Percentiles rank a stretch among this genome's conserved stretches.
Evolutionary conservation across 2,329 filamentous ascomycete species (phyloP).

Genomic region (Pyricularia grisea): DNA sequence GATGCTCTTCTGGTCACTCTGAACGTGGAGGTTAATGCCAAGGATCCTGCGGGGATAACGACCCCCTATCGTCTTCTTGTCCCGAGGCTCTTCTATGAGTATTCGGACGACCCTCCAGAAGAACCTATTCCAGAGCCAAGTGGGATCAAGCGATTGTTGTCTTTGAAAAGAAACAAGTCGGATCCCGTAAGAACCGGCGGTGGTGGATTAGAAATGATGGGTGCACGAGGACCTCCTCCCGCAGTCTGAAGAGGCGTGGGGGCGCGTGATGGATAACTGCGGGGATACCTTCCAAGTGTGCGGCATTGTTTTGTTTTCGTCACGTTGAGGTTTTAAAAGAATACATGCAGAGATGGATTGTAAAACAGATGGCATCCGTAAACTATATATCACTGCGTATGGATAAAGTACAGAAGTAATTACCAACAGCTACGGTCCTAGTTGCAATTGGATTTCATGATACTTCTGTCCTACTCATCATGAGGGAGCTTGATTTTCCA

Average conservation of each 20-base stretch:
- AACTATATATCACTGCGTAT: not conserved
- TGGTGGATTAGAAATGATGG: not conserved
- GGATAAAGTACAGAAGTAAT: not conserved
- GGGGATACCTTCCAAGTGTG: not conserved
- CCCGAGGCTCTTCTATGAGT: slow-evolving; percentile 61
- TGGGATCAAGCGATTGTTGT: slow-evolving; percentile 35
- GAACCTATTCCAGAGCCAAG: slow-evolving; percentile 15
- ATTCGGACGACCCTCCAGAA: slow-evolving; percentile 29
- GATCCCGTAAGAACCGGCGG: not conserved
- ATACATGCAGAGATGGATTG: not conserved
- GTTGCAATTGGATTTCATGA: not conserved
- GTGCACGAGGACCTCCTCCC: not conserved
- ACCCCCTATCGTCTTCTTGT: slow-evolving; percentile 80
- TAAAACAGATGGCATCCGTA: not conserved
- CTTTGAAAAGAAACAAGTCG: slow-evolving; percentile 26
- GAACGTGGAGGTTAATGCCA: slow-evolving; percentile 80
- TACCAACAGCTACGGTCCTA: not conserved
- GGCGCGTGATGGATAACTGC: not conserved
- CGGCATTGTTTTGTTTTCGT: not conserved
- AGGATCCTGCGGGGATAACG: slow-evolving; percentile 81
- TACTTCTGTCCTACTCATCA: not conserved
- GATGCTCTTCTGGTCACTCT: slow-evolving; percentile 79
- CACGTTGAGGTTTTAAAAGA: not conserved
- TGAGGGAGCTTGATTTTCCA: too few species aligned
- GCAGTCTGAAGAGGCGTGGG: not conserved